Conservation (phyloP, 164 flowering plant species). For the Stephania japonica region DNA sequence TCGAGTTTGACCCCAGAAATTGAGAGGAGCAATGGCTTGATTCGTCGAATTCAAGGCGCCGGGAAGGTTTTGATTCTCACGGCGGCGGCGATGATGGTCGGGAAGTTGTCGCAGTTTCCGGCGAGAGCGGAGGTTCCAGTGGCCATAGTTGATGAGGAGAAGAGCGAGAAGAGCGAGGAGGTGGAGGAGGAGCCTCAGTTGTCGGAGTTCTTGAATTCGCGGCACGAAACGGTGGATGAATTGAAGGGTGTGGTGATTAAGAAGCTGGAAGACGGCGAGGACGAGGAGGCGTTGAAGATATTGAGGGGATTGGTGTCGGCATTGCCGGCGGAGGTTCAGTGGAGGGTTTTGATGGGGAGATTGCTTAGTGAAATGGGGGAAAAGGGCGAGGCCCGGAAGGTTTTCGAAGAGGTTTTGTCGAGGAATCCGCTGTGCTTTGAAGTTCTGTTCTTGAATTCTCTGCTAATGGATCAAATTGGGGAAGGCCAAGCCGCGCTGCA, state of each 20-base stretch:
- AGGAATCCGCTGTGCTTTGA: conserved; percentile 57
- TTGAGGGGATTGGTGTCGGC: conserved; percentile 37
- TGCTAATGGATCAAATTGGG: conserved; percentile 70
- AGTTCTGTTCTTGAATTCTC: conserved; percentile 69
- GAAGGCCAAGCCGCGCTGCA: conserved; percentile 50
- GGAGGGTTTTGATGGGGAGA: conserved; percentile 66
- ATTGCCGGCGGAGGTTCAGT: conserved; percentile 51
- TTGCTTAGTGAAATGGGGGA: conserved; percentile 54
- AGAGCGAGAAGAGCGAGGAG: conserved; percentile 8
- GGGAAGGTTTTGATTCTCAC: conserved; percentile 31
- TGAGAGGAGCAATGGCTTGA: conserved; percentile 7
- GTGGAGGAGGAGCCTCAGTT: conserved; percentile 31
- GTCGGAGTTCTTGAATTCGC: conserved; percentile 43
- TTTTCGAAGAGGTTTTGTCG: conserved; percentile 65
- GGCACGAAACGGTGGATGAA: conserved; percentile 41
- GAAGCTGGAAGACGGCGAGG: conserved; percentile 62
- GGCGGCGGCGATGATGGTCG: conserved; percentile 28
- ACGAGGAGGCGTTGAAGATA: conserved; percentile 53
- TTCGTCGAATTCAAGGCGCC: conserved; percentile 22
- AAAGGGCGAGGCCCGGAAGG: conserved; percentile 38
- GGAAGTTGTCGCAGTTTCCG: conserved; percentile 22
- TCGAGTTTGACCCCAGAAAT: background rate
- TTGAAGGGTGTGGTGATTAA: conserved; percentile 45
- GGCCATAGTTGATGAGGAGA: conserved; percentile 12
- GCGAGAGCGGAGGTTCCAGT: conserved; percentile 42